Evolutionary conservation across 208 protist genomes (phyloP), one percentile per base, ranked within the genome.

Genomic region (Endotrypanum monterogeii): DNA sequence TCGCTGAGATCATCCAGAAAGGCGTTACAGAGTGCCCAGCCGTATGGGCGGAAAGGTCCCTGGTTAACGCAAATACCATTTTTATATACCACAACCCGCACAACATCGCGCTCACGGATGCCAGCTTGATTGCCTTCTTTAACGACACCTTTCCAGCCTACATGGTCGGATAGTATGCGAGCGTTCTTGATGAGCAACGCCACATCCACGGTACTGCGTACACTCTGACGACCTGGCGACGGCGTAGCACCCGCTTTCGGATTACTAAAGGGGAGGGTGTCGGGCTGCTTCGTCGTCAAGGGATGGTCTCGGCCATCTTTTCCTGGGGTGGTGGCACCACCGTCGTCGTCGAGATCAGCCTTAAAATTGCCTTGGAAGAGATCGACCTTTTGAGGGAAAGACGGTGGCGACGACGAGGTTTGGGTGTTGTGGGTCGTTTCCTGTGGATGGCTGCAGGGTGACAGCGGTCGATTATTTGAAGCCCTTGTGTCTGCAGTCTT

Each of bases 61-160:
- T 84, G 76, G 69, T 97, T 95, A 23, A 98, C 92, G 68, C 82
- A 90, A 76, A 98, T 98, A 39, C 95, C 95, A 79, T 98, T 93
- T 63, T 85, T 80, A 82, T 97, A 98, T 25, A 98, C 66, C 54
- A 82, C 84, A 25, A 98, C 84, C 11, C 74, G 72, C 32, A 98
- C 93, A n/a, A 92, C 82, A 67, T 95, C 89, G 41, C 86, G 88
- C 60, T 95, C 86, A 52, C 82, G 84, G 61, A 97, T 92, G 52
- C 74, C 84, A 41, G 74, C 91, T 20, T 83, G 67, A 16, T 94
- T 89, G 14, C 88, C 90, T 20, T 87, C 76, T 60, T 73, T 75
- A 41, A 93, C 76, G 30, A 95, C 83, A 23, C 83, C 89, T 71
- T 88, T 94, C 73, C 67, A 84, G 41, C 93, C 93, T 1, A 97